Evolutionary conservation across 2,329 filamentous ascomycete species (phyloP).

Genomic region (Calonectria naviculata): DNA sequence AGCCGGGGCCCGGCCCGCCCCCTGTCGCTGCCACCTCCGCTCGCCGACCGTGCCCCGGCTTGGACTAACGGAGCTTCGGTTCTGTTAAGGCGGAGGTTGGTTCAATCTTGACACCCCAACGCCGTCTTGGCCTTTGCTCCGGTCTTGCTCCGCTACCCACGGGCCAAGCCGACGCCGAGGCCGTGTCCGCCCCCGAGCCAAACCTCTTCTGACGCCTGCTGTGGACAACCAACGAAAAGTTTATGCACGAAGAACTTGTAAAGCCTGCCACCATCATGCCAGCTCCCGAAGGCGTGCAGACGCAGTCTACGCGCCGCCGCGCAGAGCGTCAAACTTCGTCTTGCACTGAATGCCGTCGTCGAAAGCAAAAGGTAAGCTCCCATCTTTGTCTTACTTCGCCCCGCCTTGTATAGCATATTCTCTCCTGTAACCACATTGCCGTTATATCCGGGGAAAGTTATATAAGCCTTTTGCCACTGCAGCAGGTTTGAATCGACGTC

Average conservation of each 20-base stretch:
- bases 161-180: background rate
- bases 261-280: slow-evolving; percentile 26
- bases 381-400: background rate
- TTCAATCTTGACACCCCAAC: slow-evolving; percentile 17
- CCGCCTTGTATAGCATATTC: background rate
- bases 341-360: slow-evolving; percentile 62
- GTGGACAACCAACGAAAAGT: background rate
- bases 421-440: background rate
- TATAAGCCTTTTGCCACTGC: background rate
- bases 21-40: slow-evolving; percentile 23
- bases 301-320: slow-evolving; percentile 32
- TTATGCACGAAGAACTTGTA: background rate
- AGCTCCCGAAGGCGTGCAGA: slow-evolving; percentile 29
- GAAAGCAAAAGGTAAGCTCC: slow-evolving; percentile 61
- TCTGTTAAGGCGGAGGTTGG: slow-evolving; percentile 19
- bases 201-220: background rate
- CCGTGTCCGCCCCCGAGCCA: background rate
- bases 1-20: slow-evolving; percentile 19
- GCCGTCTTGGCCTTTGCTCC: background rate
- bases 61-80: slow-evolving; percentile 21
- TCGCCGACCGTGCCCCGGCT: slow-evolving; percentile 17
- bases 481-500: background rate
- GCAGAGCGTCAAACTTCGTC: slow-evolving; percentile 51
- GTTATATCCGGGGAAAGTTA: background rate
- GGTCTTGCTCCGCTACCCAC: background rate